Evolutionary conservation across 495 filamentous ascomycete species (phyloP), one percentile per base, ranked within the genome.

Genomic region (Astrothelium macrocarpum): DNA sequence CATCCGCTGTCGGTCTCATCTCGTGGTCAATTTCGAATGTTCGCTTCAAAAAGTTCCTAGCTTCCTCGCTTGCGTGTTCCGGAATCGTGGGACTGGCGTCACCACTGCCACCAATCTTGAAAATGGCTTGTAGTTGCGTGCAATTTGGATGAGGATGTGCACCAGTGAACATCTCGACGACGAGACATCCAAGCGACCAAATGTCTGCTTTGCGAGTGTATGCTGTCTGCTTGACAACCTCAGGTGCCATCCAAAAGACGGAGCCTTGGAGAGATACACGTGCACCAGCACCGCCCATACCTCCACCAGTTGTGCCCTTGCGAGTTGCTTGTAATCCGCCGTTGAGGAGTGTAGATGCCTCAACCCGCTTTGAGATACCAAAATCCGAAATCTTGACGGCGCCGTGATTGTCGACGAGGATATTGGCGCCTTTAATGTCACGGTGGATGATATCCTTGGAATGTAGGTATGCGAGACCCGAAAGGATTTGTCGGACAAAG

Each of bases 201-300:
- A 99, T 97, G 73, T 99, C 94, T n/a, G 95, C 94, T 77, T 99
- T 99, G 72, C 93, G 91, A 0, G 94, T 97, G 73, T 99, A 96
- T 0, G 90, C 90, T 1, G 93, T 97, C 75, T 97, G 94, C 65
- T 91, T 91, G 60, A 99, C 95, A 32, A 99, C 94, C 76, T 99
- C 94, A 31, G 94, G 94, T 1, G 94, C 94, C 94, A 99, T 99
- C 94, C 94, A 99, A 76, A 97, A 99, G 53, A 99, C 94, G 62
- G 90, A 96, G 32, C 94, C 94, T 70, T 99, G 94, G 14, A 99
- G 80, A 1, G 93, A 97, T 1, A 95, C 92, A 14, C 94, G 87
- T 72, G 95, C 84, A 66, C 87, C 83, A 76, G 90, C 87, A 65
- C 87, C 78, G 20, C 66, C 64, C 25, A 73, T 70, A 5, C 36